Conservation (phyloP, 495 filamentous ascomycete species). For the Amniculicola lignicola region DNA sequence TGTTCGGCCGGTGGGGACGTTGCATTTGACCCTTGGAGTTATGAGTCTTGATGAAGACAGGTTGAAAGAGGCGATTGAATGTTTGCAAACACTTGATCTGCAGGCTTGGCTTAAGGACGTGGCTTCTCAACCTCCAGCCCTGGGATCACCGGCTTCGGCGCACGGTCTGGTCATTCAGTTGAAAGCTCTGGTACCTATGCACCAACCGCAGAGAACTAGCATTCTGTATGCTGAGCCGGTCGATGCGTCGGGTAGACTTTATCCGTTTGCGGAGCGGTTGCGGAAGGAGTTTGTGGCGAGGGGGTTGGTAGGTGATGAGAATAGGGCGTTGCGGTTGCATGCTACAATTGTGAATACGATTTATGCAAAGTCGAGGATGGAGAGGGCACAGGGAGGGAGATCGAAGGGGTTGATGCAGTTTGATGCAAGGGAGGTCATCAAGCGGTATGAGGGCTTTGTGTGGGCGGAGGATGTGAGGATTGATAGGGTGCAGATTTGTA, state of each 20-base stretch:
- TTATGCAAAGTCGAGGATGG: slow-evolving; percentile 56
- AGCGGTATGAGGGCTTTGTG: slow-evolving; percentile 36
- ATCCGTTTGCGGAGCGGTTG: slow-evolving; percentile 61
- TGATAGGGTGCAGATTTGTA: slow-evolving; percentile 42
- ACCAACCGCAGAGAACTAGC: slow-evolving; percentile 44
- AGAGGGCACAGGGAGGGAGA: slow-evolving; percentile 39
- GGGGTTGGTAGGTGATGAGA: slow-evolving; percentile 59
- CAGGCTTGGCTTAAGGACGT: slow-evolving; percentile 1
- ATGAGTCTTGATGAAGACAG: slow-evolving; percentile 67
- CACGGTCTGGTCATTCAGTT: slow-evolving; percentile 30
- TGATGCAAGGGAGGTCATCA: slow-evolving; percentile 41
- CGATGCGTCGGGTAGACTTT: slow-evolving; percentile 56
- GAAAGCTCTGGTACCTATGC: slow-evolving; percentile 41
- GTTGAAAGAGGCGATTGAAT: slow-evolving; percentile 56
- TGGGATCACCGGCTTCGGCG: not conserved
- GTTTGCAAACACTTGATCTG: slow-evolving; percentile 45
- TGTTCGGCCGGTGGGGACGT: slow-evolving; percentile 70
- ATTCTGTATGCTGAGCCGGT: slow-evolving; percentile 56
- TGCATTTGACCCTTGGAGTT: slow-evolving; percentile 85
- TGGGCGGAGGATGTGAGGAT: slow-evolving; percentile 40
- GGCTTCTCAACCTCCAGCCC: not conserved
- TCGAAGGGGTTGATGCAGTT: slow-evolving; percentile 36
- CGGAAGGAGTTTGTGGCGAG: slow-evolving; percentile 58
- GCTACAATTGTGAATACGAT: slow-evolving; percentile 86
- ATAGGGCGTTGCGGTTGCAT: slow-evolving; percentile 70